Base-by-base conservation (phyloP, 768 basidiomycete genomes). In the Russula olivacea region DNA sequence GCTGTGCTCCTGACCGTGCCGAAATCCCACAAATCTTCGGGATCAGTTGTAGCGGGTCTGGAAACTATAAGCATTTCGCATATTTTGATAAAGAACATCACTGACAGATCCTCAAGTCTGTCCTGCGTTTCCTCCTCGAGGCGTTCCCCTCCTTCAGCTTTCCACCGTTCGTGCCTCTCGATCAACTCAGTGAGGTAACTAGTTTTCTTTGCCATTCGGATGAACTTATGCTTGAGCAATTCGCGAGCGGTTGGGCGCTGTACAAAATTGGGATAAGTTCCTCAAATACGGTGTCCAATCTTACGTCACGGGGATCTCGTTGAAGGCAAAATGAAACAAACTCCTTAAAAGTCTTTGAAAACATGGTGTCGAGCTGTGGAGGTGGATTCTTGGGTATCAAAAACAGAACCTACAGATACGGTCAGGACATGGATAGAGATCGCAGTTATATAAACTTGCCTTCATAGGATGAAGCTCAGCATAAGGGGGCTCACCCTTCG, bases 381-480 rank as follows among this genome's bases (percentile, higher is more conserved):
- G 97, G 97, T 2, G 91, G 86, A 69, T 98, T 98, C 79, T 98
- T 98, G 17, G 97, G 97, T 61, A 99, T 99, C 59, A 99, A 80
- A 80, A 99, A 99, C 14, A 99, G 80, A 38, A 98, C 94, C 93
- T 96, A 38, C 25, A 56, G 48, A 34, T 23, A 25, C 25, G 17
- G 14, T 34, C 15, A 40, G 38, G 30, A 10, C 28, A 51, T 51
- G 17, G 34, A 32, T 43, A 9, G 25, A 47, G 1, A 23, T n/a
- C 38, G 32, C n/a, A 5, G 34, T 49, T 5, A 41, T 12, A 25
- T 21, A 4, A 32, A 47, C 81, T 52, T 60, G 91, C 96, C 83
- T 98, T 98, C 97, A 99, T 98, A 6, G 97, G 97, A 76, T 99
- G 97, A 48, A 98, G 77, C 69, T 98, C 96, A 1, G 97, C 96